These are phyloP conservation scores for Escovopsis weberi DNA, from an alignment of 2,329 filamentous ascomycete genomes.

Conservation along the genomic window DNA sequence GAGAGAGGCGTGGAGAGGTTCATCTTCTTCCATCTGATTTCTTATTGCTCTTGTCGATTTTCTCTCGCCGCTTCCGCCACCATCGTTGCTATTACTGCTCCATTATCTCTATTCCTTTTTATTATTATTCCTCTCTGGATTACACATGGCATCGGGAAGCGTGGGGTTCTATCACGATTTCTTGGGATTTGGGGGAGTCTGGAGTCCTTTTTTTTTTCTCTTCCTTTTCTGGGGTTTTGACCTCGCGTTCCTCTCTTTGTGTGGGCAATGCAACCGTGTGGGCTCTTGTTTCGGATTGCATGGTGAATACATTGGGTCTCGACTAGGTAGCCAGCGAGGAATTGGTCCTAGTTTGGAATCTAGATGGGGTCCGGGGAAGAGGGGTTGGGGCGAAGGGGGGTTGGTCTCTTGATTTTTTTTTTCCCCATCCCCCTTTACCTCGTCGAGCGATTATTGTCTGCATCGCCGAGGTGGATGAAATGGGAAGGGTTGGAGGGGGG, in stretches of 20 bases:
- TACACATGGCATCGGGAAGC: background rate
- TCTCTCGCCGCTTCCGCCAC: no score
- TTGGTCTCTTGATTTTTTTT: no score
- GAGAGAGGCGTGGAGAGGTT: constrained; percentile 4
- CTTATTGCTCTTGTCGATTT: background rate
- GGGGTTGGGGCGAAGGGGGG: background rate
- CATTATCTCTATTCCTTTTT: background rate
- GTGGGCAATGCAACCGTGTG: background rate
- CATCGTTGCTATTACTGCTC: constrained; percentile 1
- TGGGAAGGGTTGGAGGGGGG: background rate
- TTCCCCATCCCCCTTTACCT: background rate
- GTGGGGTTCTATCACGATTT: background rate
- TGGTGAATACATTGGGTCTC: background rate
- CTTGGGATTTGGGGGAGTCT: constrained; percentile 3
- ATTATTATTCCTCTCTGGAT: background rate
- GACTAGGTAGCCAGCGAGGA: background rate
- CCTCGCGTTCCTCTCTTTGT: background rate
- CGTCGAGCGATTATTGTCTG: background rate
- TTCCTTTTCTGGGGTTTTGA: background rate
- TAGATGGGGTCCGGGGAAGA: no score
- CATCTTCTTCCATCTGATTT: background rate
- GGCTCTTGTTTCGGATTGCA: background rate
- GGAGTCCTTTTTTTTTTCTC: constrained; percentile 3
- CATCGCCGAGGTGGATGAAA: background rate
- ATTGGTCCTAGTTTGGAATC: background rate